Conservation (phyloP, 2,329 filamentous ascomycete species). For the Aspergillus versicolor region DNA sequence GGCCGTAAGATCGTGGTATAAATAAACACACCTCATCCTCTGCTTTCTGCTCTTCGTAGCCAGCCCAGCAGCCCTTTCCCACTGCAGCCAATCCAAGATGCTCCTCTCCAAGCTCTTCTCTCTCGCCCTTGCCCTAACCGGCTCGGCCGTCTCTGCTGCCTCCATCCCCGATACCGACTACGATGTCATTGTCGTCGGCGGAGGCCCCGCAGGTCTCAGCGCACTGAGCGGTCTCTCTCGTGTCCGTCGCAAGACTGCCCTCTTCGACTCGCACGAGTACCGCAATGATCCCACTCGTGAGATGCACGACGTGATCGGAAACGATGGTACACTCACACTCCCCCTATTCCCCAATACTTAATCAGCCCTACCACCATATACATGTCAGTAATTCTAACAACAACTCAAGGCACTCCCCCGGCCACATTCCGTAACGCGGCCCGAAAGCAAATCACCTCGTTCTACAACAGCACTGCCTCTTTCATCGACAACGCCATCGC, state of each 20-base stretch:
- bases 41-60: background rate
- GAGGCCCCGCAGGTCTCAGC: conserved; percentile 57
- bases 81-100: background rate
- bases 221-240: conserved; percentile 59
- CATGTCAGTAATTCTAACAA: background rate
- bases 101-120: conserved; percentile 26
- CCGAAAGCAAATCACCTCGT: conserved; percentile 48
- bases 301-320: conserved; percentile 62
- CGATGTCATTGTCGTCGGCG: conserved; percentile 59
- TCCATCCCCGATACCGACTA: conserved; percentile 39
- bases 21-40: background rate
- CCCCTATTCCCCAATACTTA: background rate
- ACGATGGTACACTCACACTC: conserved; percentile 48
- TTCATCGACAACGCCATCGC: conserved; percentile 56
- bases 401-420: conserved; percentile 51
- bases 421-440: conserved; percentile 56
- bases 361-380: background rate
- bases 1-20: background rate
- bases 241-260: conserved; percentile 54
- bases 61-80: background rate
- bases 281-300: conserved; percentile 58
- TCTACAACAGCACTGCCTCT: conserved; percentile 50
- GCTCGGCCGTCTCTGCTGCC: conserved; percentile 19
- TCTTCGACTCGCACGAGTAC: conserved; percentile 61
- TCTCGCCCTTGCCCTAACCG: conserved; percentile 22